Evolutionary conservation across 495 filamentous ascomycete species (phyloP).

Genomic region (Hyphodiscus hymeniophilus): DNA sequence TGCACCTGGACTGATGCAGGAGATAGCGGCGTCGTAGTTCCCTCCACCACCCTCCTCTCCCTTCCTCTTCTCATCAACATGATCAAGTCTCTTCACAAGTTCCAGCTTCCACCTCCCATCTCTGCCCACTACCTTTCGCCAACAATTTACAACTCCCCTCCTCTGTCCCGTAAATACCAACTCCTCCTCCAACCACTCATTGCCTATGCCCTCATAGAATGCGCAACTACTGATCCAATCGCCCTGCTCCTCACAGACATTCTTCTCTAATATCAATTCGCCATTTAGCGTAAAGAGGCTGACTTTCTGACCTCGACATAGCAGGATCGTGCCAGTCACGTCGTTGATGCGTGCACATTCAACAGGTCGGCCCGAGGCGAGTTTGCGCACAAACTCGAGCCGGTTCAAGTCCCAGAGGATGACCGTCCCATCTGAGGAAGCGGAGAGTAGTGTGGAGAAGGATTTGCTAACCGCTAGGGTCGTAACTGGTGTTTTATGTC

Average conservation of each 20-base stretch:
- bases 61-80: slow-evolving; percentile 47
- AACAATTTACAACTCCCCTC: slow-evolving; percentile 74
- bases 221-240: slow-evolving; percentile 73
- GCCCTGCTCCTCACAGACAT: slow-evolving; percentile 62
- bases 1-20: slow-evolving; percentile 76
- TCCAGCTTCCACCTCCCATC: slow-evolving; percentile 39
- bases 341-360: slow-evolving; percentile 84
- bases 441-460: slow-evolving; percentile 79
- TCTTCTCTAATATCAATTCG: slow-evolving; percentile 67
- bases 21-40: slow-evolving; percentile 72
- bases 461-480: slow-evolving; percentile 75
- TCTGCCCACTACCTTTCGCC: slow-evolving; percentile 40
- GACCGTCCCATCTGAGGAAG: slow-evolving; percentile 70
- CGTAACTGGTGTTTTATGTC: slow-evolving; percentile 74
- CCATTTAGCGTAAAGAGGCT: slow-evolving; percentile 88
- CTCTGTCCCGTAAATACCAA: slow-evolving; percentile 84
- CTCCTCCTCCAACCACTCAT: slow-evolving; percentile 86
- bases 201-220: slow-evolving; percentile 87
- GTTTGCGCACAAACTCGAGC: slow-evolving; percentile 70
- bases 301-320: slow-evolving; percentile 67
- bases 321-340: slow-evolving; percentile 76
- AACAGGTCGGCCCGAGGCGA: slow-evolving; percentile 41
- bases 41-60: slow-evolving; percentile 9
- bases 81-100: slow-evolving; percentile 69
- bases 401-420: slow-evolving; percentile 93